Evolutionary conservation across 2,329 filamentous ascomycete species (phyloP).

Genomic region (Beauveria pseudobassiana): DNA sequence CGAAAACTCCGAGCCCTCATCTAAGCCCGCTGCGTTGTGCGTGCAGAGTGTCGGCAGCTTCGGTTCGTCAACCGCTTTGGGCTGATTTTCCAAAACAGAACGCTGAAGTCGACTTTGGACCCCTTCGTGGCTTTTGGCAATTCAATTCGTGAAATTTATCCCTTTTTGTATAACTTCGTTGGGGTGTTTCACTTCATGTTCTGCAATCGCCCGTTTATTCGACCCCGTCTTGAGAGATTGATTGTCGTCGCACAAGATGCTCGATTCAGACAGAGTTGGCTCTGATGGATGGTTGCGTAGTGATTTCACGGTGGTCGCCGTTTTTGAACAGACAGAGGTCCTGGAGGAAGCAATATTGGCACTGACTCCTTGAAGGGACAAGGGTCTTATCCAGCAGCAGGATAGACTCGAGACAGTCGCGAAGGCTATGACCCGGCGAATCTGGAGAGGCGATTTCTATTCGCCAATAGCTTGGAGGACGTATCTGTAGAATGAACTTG

Average conservation of each 20-base stretch:
- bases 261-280: not conserved
- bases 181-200: not conserved
- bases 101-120: too few relatives aligned
- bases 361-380: slow-evolving; percentile 64
- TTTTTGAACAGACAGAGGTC: not conserved
- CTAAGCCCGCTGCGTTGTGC: not conserved
- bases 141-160: not conserved
- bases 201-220: too few relatives aligned
- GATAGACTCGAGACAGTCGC: slow-evolving; percentile 63
- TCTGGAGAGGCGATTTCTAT: slow-evolving; percentile 71
- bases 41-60: not conserved
- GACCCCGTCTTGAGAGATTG: not conserved
- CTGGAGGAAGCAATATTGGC: not conserved
- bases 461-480: slow-evolving; percentile 78
- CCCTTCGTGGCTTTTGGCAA: not conserved
- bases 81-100: not conserved
- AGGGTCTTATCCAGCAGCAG: slow-evolving; percentile 79
- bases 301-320: not conserved
- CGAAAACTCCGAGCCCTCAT: not conserved
- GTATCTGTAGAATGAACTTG: slow-evolving; percentile 78
- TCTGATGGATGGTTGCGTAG: slow-evolving; percentile 3
- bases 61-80: not conserved
- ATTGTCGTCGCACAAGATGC: not conserved
- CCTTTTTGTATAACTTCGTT: not conserved
- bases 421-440: slow-evolving; percentile 44